phyloP scores from a whole-genome alignment of 1,284 basidiomycete genomes.

The Porodaedalea pini region DNA sequence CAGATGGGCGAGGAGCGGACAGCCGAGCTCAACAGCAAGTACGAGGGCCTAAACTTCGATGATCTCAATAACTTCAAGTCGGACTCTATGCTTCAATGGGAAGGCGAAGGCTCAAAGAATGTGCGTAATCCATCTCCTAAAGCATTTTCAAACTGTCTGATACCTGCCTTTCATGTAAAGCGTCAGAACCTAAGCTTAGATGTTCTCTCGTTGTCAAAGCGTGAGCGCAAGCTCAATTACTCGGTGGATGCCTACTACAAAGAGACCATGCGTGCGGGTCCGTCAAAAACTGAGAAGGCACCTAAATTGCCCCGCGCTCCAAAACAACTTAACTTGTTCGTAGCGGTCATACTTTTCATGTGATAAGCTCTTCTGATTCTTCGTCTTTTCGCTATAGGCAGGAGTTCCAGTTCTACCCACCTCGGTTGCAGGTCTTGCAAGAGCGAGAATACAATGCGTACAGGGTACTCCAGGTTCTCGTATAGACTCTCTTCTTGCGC shows the following conservation, averaged over 20 bases:
- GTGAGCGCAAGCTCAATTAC: conserved; percentile 95
- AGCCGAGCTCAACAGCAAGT: conserved; percentile 85
- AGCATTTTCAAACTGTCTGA: neutral
- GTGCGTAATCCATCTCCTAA: conserved; percentile 17
- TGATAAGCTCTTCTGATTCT: neutral
- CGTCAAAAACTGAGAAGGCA: conserved; percentile 77
- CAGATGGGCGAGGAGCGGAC: conserved; percentile 90
- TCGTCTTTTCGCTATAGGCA: conserved; percentile 48
- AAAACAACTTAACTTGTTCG: conserved; percentile 82
- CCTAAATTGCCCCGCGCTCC: conserved; percentile 86
- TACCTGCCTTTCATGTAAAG: conserved; percentile 30
- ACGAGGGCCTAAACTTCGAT: conserved; percentile 89
- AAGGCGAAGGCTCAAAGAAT: conserved; percentile 74
- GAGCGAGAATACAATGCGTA: conserved; percentile 84
- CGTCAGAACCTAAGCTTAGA: conserved; percentile 74
- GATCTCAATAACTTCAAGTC: conserved; percentile 97
- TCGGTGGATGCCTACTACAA: conserved; percentile 94
- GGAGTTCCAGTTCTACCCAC: conserved; percentile 97
- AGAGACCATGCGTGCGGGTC: conserved; percentile 81
- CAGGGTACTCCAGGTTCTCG: conserved; percentile 46
- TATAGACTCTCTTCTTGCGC: neutral
- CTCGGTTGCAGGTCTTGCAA: conserved; percentile 78
- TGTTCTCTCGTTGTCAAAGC: conserved; percentile 90
- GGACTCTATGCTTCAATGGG: conserved; percentile 90
- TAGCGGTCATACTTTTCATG: conserved; percentile 22